Base-by-base conservation (phyloP, 805 yeast species). In the Vanderwaltozyma verrucispora region DNA sequence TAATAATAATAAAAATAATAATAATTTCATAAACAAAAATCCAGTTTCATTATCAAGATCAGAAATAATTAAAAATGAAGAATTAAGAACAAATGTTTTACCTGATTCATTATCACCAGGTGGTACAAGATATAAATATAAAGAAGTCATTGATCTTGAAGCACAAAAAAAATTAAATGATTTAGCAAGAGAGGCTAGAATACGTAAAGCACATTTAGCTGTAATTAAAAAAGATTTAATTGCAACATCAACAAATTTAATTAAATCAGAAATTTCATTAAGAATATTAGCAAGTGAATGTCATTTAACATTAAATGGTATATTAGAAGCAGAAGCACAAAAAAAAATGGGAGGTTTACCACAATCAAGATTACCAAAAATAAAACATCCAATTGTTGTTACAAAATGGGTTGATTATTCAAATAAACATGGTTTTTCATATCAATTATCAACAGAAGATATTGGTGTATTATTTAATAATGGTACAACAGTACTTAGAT, bases 381-480 rank as follows among this genome's bases (percentile, higher is more conserved):
- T 54, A 11, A 59, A 57, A 38, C 71, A 74, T 44, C 94, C 88
- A 11, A 72, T 76, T 15, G 74, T 84, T 42, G 52, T 89, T 31
- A 82, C 94, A 43, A 88, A 89, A 57, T 92, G 99, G 99, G 97
- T 94, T 25, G 99, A 92, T 59, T 94, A 89, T 59, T 83, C 96
- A 20, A 87, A 88, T 64, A 86, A 82, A 58, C 94, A 89, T 61
- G 99, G 99, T 1, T 80, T 92, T 54, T 85, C 96, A 7, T 89
- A 88, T 59, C 94, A 88, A 56, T 64, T 89, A 38, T 80, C 86
- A 19, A 80, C 84, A 38, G 87, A 87, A 40, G 80, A 80, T 43
- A 80, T 84, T 47, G 96, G 96, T n/a, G 94, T 85, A n/a, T 65
- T 82, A 42, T 88, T 86, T 64, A 80, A 82, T 45, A 87, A 84